phyloP scores from a whole-genome alignment of 2,329 filamentous ascomycete genomes.

The Teratosphaeria zuluensis region DNA sequence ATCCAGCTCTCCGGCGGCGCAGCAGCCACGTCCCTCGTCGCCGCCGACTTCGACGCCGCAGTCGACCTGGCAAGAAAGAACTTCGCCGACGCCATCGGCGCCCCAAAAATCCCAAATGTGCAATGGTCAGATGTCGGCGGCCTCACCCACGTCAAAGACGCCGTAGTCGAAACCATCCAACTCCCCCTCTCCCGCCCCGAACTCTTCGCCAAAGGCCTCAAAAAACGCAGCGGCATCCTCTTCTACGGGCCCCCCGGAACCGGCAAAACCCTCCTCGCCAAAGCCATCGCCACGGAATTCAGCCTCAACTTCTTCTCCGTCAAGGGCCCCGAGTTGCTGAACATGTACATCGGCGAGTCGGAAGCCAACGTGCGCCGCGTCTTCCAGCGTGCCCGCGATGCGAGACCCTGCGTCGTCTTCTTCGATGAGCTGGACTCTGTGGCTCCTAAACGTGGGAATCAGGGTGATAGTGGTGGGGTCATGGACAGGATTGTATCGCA shows the following conservation, averaged over 20 bases:
- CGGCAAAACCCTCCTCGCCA: constrained; percentile 84
- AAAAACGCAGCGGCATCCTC: constrained; percentile 87
- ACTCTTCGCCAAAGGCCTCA: constrained; percentile 93
- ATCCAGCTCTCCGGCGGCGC: constrained; percentile 82
- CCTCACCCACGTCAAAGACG: constrained; percentile 86
- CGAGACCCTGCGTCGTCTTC: constrained; percentile 81
- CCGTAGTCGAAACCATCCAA: constrained; percentile 94
- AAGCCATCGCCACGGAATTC: constrained; percentile 88
- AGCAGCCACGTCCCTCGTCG: constrained; percentile 66
- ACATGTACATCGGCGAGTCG: constrained; percentile 94
- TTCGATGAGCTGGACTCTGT: constrained; percentile 91
- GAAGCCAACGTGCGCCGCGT: constrained; percentile 86
- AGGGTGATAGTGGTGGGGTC: constrained; percentile 92
- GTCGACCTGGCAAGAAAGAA: constrained; percentile 95
- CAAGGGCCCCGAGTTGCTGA: constrained; percentile 82
- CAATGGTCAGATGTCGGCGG: constrained; percentile 95
- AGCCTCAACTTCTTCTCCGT: constrained; percentile 91
- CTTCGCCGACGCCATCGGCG: constrained; percentile 93
- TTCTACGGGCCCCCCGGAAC: constrained; percentile 90
- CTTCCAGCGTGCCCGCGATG: constrained; percentile 78
- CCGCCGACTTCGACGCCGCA: constrained; percentile 79
- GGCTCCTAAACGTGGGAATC: constrained; percentile 90
- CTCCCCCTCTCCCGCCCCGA: constrained; percentile 84
- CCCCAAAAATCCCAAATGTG: constrained; percentile 95
- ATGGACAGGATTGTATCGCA: constrained; percentile 98